Evolutionary conservation across 345 rosid genomes (phyloP), one percentile per base, ranked within the genome.

Genomic region (Eucalyptus victrix): DNA sequence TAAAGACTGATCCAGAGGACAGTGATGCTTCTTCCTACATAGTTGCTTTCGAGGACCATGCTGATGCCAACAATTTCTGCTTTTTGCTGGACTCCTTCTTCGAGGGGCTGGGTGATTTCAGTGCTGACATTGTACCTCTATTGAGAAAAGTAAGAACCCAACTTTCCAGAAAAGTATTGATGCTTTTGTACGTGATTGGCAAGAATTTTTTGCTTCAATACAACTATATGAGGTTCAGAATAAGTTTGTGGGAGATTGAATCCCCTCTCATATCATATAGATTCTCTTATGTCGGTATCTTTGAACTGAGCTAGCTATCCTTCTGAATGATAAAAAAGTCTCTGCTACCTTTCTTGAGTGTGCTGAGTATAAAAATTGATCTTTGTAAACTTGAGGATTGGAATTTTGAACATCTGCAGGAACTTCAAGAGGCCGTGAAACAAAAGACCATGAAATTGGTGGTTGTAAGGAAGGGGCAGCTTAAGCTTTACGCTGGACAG

Each of bases 61-160:
- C 72, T 62, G 99, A 97, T 92, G 99, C 99, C 87, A 95, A 93
- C 88, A 96, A 96, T 93, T 96, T 96, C 90, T 96, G 96, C 89
- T 91, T 88, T 91, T 92, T 97, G 62, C 95, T 95, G 18, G 97
- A 96, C 65, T 91, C 95, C 42, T 91, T 88, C 92, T 96, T 96
- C 51, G 97, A 95, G 93, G 97, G 93, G 90, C 93, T 96, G 44
- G 94, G 92, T 30, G 95, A 93, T 88, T 97, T 96, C 92, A 91
- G 80, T 49, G 96, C 95, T 18, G 93, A 95, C 83, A 92, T 96
- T 56, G 94, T 94, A 89, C 97, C 97, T 14, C 90, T 96, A 81
- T 86, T 95, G 89, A 92, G 90, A 89, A 93, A 95, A 89, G 97
- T 96, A 91, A 91, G 94, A 81, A 87, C 87, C 60, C 34, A 65